Conservation (phyloP, 441 rosid genomes). For the Aquilaria agallochum region DNA sequence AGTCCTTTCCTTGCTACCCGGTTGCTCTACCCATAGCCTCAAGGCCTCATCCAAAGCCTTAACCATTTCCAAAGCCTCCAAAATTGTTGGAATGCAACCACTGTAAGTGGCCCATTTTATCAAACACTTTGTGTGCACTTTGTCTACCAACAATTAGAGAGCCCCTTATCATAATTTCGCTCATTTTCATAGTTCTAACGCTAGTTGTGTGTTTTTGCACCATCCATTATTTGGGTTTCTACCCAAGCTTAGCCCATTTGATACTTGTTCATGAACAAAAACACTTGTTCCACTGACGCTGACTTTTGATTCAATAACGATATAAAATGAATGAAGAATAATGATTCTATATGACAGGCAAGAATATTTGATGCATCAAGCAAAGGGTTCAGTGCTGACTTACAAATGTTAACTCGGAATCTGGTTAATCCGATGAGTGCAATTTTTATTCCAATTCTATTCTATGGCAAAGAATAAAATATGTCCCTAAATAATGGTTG, state of each 20-base stretch:
- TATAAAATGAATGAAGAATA: no score
- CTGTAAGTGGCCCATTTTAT: slow-evolving; percentile 61
- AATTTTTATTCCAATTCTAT: no score
- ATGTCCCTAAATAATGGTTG: no score
- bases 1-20: slow-evolving; percentile 69
- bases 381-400: no score
- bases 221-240: slow-evolving; percentile 25
- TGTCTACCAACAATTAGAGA: slow-evolving; percentile 14
- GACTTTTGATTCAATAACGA: slow-evolving; percentile 6
- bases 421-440: no score
- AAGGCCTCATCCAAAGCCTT: slow-evolving; percentile 66
- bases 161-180: not conserved
- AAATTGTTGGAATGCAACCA: slow-evolving; percentile 68
- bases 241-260: slow-evolving; percentile 19
- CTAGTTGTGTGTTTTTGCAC: slow-evolving; percentile 9
- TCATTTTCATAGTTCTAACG: slow-evolving; percentile 20
- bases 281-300: slow-evolving; percentile 14
- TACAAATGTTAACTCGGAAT: no score
- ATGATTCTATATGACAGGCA: no score
- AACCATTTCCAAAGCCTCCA: slow-evolving; percentile 49
- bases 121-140: slow-evolving; percentile 65
- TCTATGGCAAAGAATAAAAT: no score
- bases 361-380: no score
- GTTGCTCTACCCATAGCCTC: slow-evolving; percentile 66
- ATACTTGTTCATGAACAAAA: slow-evolving; percentile 20